Conservation (phyloP, 1,284 basidiomycete genomes). For the Ceratobasidium sp. region DNA sequence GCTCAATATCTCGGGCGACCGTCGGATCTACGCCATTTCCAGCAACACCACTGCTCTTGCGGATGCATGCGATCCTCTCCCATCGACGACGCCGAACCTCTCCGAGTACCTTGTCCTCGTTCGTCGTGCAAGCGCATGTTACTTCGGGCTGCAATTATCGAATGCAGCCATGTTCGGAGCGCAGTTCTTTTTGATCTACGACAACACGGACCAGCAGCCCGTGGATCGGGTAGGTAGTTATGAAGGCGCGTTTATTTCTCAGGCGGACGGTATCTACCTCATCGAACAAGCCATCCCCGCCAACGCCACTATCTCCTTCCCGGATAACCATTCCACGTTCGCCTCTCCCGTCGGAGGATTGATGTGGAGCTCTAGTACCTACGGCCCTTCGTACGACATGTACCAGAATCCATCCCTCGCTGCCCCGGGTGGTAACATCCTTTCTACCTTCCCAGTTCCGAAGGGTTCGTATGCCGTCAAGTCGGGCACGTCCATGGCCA, state of each 20-base stretch:
- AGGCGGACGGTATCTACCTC: slow-evolving; percentile 55
- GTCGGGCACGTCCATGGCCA: slow-evolving; percentile 62
- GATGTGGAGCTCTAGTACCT: slow-evolving; percentile 67
- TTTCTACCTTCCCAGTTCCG: slow-evolving; percentile 67
- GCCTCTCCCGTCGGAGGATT: slow-evolving; percentile 66
- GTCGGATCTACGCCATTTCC: slow-evolving; percentile 53
- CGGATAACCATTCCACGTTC: slow-evolving; percentile 27
- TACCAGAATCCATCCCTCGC: slow-evolving; percentile 69
- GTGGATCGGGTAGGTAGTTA: slow-evolving; percentile 37
- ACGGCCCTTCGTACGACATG: slow-evolving; percentile 73
- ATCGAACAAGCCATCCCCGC: slow-evolving; percentile 3
- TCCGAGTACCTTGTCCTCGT: slow-evolving; percentile 64
- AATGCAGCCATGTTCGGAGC: slow-evolving; percentile 68
- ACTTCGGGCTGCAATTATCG: slow-evolving; percentile 63
- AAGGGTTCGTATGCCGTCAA: slow-evolving; percentile 60
- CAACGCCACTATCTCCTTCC: neutral
- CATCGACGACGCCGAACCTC: slow-evolving; percentile 67
- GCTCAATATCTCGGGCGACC: slow-evolving; percentile 42
- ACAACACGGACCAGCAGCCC: slow-evolving; percentile 31
- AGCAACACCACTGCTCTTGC: slow-evolving; percentile 55
- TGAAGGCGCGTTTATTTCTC: slow-evolving; percentile 46
- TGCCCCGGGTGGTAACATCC: slow-evolving; percentile 74
- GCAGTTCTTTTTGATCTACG: slow-evolving; percentile 64
- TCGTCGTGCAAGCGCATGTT: slow-evolving; percentile 65
- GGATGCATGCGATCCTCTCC: slow-evolving; percentile 70